phyloP scores from a whole-genome alignment of 163 green algal genomes.

The Smithsoniella earleae region DNA sequence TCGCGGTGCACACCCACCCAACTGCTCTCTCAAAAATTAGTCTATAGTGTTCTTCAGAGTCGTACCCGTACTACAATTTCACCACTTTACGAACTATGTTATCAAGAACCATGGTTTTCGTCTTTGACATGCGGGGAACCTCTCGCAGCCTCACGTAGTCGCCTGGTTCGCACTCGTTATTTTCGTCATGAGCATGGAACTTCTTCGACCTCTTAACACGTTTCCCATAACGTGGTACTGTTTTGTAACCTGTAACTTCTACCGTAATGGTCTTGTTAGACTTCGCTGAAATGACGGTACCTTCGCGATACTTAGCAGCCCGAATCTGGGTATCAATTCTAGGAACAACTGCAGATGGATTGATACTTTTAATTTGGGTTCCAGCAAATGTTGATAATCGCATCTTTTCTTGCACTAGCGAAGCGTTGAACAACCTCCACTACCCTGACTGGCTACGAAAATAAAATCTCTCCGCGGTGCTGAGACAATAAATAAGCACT shows the following conservation, averaged over 20 bases:
- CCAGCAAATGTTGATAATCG: too few species aligned
- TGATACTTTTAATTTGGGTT: too few species aligned
- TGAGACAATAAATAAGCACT: too few species aligned
- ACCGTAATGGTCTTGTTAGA: conserved; percentile 17
- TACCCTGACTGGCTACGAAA: too few species aligned
- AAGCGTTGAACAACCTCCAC: too few species aligned
- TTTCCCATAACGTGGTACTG: conserved; percentile 6
- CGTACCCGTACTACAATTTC: background rate
- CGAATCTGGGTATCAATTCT: background rate
- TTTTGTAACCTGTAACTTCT: conserved; percentile 18
- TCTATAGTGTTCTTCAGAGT: too few species aligned
- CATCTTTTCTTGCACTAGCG: too few species aligned
- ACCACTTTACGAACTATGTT: background rate
- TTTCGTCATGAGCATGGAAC: conserved; percentile 9
- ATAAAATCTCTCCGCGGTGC: too few species aligned
- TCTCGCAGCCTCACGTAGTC: conserved; percentile 6
- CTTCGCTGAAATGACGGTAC: conserved; percentile 14
- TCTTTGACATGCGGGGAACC: conserved; percentile 20
- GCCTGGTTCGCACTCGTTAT: background rate
- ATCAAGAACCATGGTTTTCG: conserved; percentile 18
- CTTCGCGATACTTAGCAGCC: background rate
- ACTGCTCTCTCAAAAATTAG: too few species aligned
- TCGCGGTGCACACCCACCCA: too few species aligned
- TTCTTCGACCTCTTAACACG: conserved; percentile 7
- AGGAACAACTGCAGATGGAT: too few species aligned